phyloP scores from a whole-genome alignment of 1,284 basidiomycete species.

The Cryptococcus jaspeensis region DNA sequence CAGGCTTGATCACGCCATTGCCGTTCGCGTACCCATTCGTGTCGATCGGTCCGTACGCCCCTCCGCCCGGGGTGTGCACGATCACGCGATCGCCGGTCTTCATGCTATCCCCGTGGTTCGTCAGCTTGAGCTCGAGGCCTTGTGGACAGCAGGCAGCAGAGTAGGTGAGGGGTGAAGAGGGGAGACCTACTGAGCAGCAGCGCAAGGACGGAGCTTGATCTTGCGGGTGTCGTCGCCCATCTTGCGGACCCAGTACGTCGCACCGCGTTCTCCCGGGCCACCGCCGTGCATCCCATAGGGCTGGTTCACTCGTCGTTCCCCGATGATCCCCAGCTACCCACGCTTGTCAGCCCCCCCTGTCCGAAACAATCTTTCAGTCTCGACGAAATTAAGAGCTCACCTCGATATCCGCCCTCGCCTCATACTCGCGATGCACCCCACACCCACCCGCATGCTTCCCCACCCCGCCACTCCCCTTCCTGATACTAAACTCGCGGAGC shows the following conservation, averaged over 20 bases:
- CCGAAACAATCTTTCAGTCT: background rate
- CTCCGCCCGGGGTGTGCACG: constrained; percentile 11
- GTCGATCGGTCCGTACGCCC: constrained; percentile 3
- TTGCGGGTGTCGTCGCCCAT: background rate
- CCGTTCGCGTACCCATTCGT: too few relatives aligned
- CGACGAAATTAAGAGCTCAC: background rate
- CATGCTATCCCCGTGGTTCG: background rate
- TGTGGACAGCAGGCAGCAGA: too few relatives aligned
- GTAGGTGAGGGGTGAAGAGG: too few relatives aligned
- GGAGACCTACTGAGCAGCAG: constrained; percentile 4
- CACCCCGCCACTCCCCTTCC: constrained; percentile 72
- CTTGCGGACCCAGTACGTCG: constrained; percentile 67
- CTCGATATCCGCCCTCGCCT: constrained; percentile 11
- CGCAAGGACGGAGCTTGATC: constrained; percentile 9
- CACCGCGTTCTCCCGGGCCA: constrained; percentile 68
- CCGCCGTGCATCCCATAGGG: constrained; percentile 93
- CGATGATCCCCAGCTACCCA: constrained; percentile 56
- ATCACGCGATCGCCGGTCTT: constrained; percentile 11
- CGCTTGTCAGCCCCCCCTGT: background rate
- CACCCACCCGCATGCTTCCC: constrained; percentile 82
- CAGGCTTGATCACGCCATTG: too few relatives aligned
- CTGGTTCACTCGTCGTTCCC: constrained; percentile 75
- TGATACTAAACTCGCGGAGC: constrained; percentile 75
- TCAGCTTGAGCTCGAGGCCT: too few relatives aligned
- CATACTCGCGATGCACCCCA: constrained; percentile 72